A percentile compares a stretch with the other conserved stretches of the same genome.
Evolutionary conservation across 129 eudicot genomes (phyloP).

Genomic region (Pittosporum tobira): DNA sequence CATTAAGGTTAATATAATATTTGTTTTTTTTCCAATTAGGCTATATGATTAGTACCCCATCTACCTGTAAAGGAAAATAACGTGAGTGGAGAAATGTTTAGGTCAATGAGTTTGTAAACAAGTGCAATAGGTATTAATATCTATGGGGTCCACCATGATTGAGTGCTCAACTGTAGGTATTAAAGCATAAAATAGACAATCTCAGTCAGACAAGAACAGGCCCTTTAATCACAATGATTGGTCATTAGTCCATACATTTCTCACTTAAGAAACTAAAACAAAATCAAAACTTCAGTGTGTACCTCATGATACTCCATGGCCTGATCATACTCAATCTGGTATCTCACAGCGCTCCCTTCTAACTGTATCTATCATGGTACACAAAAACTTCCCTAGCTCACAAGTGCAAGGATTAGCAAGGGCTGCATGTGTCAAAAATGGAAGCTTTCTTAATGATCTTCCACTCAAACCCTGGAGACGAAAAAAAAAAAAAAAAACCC

Average conservation of each 20-base stretch:
- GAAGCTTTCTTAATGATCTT: slow-evolving; percentile 87
- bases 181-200: background rate
- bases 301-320: background rate
- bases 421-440: slow-evolving; percentile 89
- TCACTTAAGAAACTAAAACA: background rate
- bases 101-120: no score
- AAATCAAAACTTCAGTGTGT: background rate
- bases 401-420: slow-evolving; percentile 46
- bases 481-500: slow-evolving; percentile 13
- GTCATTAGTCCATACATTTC: background rate
- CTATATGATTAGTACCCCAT: no score
- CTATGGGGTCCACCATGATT: no score
- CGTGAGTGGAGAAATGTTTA: no score
- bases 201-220: no score
- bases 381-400: slow-evolving; percentile 57
- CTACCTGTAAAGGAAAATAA: no score
- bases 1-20: no score
- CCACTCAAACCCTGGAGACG: slow-evolving; percentile 87
- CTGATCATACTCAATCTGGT: slow-evolving; percentile 37
- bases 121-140: no score
- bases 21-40: no score
- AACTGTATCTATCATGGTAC: slow-evolving; percentile 60
- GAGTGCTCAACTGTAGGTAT: background rate
- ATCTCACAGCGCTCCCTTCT: slow-evolving; percentile 70
- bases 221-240: background rate